Evolutionary conservation across 495 filamentous ascomycete species (phyloP), one percentile per base, ranked within the genome.

Genomic region (Emericellopsis terricola): DNA sequence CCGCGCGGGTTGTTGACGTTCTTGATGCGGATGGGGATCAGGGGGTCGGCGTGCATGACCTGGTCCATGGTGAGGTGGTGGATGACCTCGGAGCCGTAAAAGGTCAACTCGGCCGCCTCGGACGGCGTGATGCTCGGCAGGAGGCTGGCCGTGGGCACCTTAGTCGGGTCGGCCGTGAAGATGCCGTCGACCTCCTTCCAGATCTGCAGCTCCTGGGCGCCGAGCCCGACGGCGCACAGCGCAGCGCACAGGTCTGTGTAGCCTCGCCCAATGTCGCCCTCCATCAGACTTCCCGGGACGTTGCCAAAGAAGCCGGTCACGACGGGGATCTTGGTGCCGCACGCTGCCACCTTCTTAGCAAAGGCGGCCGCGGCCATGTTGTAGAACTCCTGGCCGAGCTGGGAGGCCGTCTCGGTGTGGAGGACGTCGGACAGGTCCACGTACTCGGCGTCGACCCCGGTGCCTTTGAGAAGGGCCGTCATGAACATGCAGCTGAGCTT

Each of bases 41-140:
- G 70, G 0, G 71, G 71, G 34, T 69, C 68, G 2, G 87, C 85
- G 33, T 75, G 79, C 52, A 96, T 93, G 33, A 89, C 89, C 51
- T 94, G 89, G 56, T 97, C 85, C 82, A 97, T 96, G 35, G 89
- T 97, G 48, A 94, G 78, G 32, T 89, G 89, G 46, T 97, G 89
- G 42, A 97, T 94, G 43, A 97, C 89, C 52, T 92, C 83, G 13
- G 81, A 85, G 41, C 84, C 84, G 50, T 91, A 92, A 48, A 89
- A 93, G 8, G 84, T 93, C 42, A 92, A 63, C 50, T 93, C 84
- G 5, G 84, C 81, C 5, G 84, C 85, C 46, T 94, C 84, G 21
- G 81, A 71, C 0, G 84, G 85, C 1, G 82, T 85, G 48, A 94
- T 86, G 13, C 71, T 68, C 1, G 70, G 51, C 24, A 94, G 61